Conservation (phyloP, 805 yeast species). For the Ascoidea asiatica region DNA sequence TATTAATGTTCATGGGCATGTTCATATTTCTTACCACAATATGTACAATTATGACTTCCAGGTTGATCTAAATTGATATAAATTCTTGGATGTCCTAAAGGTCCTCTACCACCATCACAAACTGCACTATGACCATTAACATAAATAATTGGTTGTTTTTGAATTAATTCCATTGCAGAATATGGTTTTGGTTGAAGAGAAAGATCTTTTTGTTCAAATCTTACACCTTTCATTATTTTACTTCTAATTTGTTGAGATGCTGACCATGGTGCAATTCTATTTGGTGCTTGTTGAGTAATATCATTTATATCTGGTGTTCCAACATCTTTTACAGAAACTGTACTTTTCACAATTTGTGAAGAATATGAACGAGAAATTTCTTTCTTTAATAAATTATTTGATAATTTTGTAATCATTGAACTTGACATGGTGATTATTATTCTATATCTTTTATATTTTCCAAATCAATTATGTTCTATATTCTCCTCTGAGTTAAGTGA, state of each 20-base stretch:
- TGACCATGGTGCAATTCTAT: conserved; percentile 61
- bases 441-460: no score
- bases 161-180: conserved; percentile 76
- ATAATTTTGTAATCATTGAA: no score
- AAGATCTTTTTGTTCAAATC: conserved; percentile 63
- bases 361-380: not conserved
- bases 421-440: no score
- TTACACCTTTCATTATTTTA: conserved; percentile 42
- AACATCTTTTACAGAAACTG: conserved; percentile 3
- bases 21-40: conserved; percentile 57
- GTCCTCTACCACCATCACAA: conserved; percentile 69
- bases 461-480: no score
- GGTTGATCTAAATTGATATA: conserved; percentile 72
- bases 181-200: conserved; percentile 61
- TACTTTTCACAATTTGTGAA: not conserved
- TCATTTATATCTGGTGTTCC: conserved; percentile 2
- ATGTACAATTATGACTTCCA: conserved; percentile 60
- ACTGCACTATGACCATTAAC: conserved; percentile 54
- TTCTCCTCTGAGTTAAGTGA: no score
- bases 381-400: no score
- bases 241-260: conserved; percentile 47
- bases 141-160: conserved; percentile 56
- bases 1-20: no score
- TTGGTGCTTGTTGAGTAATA: conserved; percentile 53
- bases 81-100: conserved; percentile 75